Evolutionary conservation across 106 monocot species (phyloP), one percentile per base, ranked within the genome.

Genomic region (Ottelia alismoides): DNA sequence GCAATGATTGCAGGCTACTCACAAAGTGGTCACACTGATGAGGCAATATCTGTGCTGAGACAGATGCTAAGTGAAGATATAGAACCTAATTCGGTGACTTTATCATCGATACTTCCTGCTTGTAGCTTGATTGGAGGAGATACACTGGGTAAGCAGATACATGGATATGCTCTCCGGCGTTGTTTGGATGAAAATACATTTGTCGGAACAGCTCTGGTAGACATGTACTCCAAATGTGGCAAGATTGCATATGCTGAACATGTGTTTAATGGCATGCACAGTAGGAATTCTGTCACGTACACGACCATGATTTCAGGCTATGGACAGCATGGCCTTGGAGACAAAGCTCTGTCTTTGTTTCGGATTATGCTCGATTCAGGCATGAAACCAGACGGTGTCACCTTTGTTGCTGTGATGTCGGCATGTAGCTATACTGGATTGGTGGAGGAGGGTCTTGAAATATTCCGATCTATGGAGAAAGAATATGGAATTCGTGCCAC

Each of bases 221-320:
- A 90, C 45, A 82, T 85, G 89, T 98, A 98, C 30, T 82, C 90
- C 2, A 90, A 82, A 48, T 80, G 85, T 50, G 90, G 98, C 19
- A 74, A 65, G 29, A 77, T 98, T 31, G 24, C 27, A 28, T 21
- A 30, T 62, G 98, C 90, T 11, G 79, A 86, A 60, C 64, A 68
- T 28, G 74, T 83, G 5, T 90, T 98, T 43, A 53, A 68, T 19
- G 31, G 55, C 16, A 82, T 98, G 76, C 27, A 17, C 1, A 72
- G 73, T 27, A 90, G 70, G 54, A 90, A 70, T 47, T 74, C 75
- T 1, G 79, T 90, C 25, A 74, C 82, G 5, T 86, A 98, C 59
- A 98, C 82, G 7, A 82, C 85, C 27, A 98, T 98, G 90, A 31
- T 98, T 20, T 82, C 77, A 30, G 90, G 75, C 19, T 69, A 77